These are phyloP conservation scores for Fraxinus dipetala DNA, from an alignment of 305 asterid species.

Conservation along the genomic window DNA sequence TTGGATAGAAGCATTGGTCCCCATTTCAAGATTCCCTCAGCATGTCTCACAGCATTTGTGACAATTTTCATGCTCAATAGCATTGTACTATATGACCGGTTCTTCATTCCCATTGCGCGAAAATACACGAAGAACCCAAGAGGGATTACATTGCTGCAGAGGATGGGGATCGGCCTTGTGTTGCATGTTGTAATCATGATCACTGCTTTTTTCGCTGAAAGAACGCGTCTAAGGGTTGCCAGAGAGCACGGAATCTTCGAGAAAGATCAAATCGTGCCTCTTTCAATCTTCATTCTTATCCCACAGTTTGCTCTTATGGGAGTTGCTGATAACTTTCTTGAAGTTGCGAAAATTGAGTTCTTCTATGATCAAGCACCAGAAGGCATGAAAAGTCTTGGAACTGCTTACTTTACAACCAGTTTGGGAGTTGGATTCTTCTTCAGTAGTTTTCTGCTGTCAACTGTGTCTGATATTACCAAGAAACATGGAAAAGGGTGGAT, in stretches of 20 bases:
- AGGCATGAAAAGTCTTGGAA: slow-evolving; percentile 73
- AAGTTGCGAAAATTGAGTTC: slow-evolving; percentile 59
- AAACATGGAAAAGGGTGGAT: slow-evolving; percentile 59
- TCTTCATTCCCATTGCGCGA: slow-evolving; percentile 43
- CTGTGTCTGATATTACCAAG: slow-evolving; percentile 53
- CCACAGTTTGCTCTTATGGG: slow-evolving; percentile 62
- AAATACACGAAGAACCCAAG: slow-evolving; percentile 56
- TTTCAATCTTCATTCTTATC: slow-evolving; percentile 50
- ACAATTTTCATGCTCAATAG: slow-evolving; percentile 53
- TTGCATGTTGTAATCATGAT: slow-evolving; percentile 49
- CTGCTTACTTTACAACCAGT: slow-evolving; percentile 63
- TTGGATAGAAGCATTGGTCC: slow-evolving; percentile 42
- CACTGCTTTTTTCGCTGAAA: slow-evolving; percentile 41
- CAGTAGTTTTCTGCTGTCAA: slow-evolving; percentile 54
- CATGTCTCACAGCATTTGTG: slow-evolving; percentile 53
- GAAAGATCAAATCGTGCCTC: slow-evolving; percentile 40
- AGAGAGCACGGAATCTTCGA: slow-evolving; percentile 28
- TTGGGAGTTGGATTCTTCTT: slow-evolving; percentile 56
- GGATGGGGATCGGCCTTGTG: slow-evolving; percentile 53
- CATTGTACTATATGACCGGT: slow-evolving; percentile 48
- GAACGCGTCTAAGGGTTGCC: slow-evolving; percentile 44
- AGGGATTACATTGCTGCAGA: slow-evolving; percentile 53
- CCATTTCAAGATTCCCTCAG: slow-evolving; percentile 58
- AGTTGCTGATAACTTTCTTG: slow-evolving; percentile 56
- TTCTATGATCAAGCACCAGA: slow-evolving; percentile 74